phyloP scores from a whole-genome alignment of 2,329 filamentous ascomycete genomes.

The Geosmithia flava region DNA sequence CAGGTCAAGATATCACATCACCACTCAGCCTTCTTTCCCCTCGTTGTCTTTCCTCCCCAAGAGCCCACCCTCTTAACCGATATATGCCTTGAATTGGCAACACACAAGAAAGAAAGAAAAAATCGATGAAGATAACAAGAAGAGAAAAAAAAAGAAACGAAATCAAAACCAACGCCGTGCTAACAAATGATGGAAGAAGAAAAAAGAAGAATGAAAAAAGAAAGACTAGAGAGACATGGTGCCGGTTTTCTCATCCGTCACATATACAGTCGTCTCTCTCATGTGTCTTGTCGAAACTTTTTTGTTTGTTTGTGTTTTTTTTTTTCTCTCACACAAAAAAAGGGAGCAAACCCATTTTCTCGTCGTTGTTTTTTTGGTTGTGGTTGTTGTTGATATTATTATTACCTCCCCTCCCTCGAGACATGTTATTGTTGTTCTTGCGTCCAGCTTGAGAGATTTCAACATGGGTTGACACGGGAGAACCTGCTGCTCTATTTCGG shows the following conservation, averaged over 20 bases:
- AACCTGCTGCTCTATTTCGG: conserved; percentile 17
- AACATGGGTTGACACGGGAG: background rate
- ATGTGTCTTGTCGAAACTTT: background rate
- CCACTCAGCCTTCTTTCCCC: background rate
- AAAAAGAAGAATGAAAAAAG: conserved; percentile 11
- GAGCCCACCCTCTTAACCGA: background rate
- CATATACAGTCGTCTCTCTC: background rate
- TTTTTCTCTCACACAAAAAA: too few species aligned
- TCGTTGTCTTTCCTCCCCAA: background rate
- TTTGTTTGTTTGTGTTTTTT: too few species aligned
- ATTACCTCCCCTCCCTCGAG: too few species aligned
- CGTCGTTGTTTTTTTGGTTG: too few species aligned
- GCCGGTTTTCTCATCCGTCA: background rate
- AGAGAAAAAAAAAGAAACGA: background rate
- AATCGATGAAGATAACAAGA: background rate
- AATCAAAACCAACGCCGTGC: conserved; percentile 1
- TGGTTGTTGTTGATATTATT: too few species aligned
- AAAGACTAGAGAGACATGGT: conserved; percentile 6
- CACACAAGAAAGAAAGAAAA: conserved; percentile 1
- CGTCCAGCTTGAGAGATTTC: background rate
- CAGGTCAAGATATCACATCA: too few species aligned
- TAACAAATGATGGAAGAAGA: background rate
- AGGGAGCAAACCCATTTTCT: too few species aligned
- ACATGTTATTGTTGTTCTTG: too few species aligned
- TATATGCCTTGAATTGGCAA: too few species aligned